Percentiles rank a stretch among this genome's conserved stretches.
Evolutionary conservation across 202 grass and related monocot genomes (phyloP).

Genomic region (Panicum virgatum): DNA sequence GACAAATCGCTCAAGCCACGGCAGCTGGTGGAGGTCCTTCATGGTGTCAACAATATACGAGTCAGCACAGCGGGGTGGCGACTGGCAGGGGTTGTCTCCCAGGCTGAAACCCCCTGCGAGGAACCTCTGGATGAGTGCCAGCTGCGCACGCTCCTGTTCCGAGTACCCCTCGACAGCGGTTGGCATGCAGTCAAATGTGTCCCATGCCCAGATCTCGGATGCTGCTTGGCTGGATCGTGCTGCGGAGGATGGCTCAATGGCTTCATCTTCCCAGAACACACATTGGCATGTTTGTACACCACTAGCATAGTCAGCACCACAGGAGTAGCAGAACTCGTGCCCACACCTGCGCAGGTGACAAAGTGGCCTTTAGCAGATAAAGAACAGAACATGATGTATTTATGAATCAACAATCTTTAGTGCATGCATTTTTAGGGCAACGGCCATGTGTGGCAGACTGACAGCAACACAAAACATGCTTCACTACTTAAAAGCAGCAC

Average conservation of each 20-base stretch:
- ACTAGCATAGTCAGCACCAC: conserved; percentile 64
- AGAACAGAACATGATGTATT: not conserved
- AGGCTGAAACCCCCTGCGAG: conserved; percentile 75
- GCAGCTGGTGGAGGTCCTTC: conserved; percentile 98
- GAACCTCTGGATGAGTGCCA: conserved; percentile 94
- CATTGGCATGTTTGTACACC: conserved; percentile 92
- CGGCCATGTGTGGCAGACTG: not conserved
- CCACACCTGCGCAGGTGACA: conserved; percentile 72
- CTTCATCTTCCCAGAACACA: conserved; percentile 66
- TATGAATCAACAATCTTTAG: not conserved
- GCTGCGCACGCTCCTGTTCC: conserved; percentile 90
- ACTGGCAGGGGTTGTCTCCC: conserved; percentile 73
- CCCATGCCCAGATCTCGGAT: conserved; percentile 88
- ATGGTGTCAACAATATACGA: conserved; percentile 78
- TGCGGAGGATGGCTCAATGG: conserved; percentile 29
- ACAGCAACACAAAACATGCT: not conserved
- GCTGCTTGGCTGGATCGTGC: conserved; percentile 52
- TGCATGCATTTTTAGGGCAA: not conserved
- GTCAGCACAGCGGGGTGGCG: conserved; percentile 68
- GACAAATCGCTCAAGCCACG: conserved; percentile 99
- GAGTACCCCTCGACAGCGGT: conserved; percentile 75
- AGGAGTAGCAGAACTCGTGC: conserved; percentile 96
- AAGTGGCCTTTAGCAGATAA: conserved; percentile 21
- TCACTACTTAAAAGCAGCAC: not conserved
- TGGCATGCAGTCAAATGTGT: conserved; percentile 81